Base-by-base conservation (phyloP, 1,139 yeast genomes). In the Scheffersomyces insectosa region DNA sequence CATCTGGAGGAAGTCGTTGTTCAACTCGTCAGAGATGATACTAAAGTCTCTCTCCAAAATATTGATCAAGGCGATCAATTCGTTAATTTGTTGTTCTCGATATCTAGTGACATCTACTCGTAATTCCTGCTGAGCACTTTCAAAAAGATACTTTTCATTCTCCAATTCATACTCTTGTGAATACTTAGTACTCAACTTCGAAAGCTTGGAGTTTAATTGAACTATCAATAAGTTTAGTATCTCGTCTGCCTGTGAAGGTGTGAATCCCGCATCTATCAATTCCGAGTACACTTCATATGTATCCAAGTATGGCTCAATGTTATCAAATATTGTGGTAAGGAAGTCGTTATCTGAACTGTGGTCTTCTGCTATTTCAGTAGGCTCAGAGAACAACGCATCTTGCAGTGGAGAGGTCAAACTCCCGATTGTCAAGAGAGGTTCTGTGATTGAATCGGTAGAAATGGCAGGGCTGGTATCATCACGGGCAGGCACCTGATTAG, bases 121-220 rank as follows among this genome's bases (percentile, higher is more conserved):
- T 35, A 93, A 68, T 61, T 93, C 98, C 44, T 93, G 86, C 52
- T 90, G 88, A 0, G 97, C 97, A 37, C 97, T 95, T 59, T 90
- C 95, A 63, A 90, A 91, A 27, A 93, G 68, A 60, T 93, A 93
- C 20, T 82, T 79, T 56, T 90, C 97, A 56, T 90, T 91, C 49
- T 89, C 96, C 13, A 89, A 70, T 51, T 88, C 96, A 50, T 80
- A 80, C 23, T 69, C 67, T 31, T 88, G 88, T 7, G 89, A 75
- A 56, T 80, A 82, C 47, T 77, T 78, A 2, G 77, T 74, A 30
- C 82, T 75, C 36, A 87, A 69, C 54, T 80, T 79, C 5, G 77
- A 68, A 42, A 90, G 70, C 44, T 85, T 79, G 14, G 74, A 57
- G 45, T 80, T 76, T 42, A 85, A 59, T 42, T 78, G 79, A 6